Conservation (phyloP, 345 rosid species). For the Euphorbia pulcherrima region DNA sequence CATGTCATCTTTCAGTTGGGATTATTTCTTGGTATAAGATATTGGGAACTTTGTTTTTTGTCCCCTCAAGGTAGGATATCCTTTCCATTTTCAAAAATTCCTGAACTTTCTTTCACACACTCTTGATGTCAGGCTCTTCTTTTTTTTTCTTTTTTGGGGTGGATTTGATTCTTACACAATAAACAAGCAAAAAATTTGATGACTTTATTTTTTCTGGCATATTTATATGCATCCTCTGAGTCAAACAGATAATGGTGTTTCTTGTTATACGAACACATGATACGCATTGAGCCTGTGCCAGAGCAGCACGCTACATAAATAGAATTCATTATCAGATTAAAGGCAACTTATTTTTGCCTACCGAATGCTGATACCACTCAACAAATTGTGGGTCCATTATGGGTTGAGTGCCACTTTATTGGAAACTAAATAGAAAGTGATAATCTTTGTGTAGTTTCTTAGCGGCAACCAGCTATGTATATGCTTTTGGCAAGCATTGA, state of each 20-base stretch:
- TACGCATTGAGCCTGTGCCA: background rate
- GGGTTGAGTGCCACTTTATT: background rate
- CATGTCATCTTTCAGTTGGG: conserved; percentile 4
- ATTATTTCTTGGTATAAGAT: conserved; percentile 3
- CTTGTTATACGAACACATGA: background rate
- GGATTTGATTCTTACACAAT: background rate
- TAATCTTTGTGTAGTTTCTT: background rate
- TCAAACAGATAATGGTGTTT: background rate
- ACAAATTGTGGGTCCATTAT: background rate
- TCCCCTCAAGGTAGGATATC: background rate
- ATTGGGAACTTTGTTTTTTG: background rate
- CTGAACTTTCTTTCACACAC: background rate
- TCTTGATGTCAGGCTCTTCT: background rate
- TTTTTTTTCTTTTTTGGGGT: background rate
- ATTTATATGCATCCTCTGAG: background rate
- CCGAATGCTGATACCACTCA: background rate
- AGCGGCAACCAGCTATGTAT: background rate
- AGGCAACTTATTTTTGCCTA: too few relatives aligned
- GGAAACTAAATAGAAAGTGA: background rate
- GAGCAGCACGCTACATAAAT: background rate
- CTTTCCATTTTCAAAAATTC: background rate
- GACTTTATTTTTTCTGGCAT: background rate
- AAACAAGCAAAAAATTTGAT: background rate
- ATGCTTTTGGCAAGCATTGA: background rate
- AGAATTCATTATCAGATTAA: background rate